Percentiles rank a stretch among this genome's conserved stretches.
phyloP scores from a whole-genome alignment of 2,329 filamentous ascomycete genomes.

The Fusarium haematococcum region DNA sequence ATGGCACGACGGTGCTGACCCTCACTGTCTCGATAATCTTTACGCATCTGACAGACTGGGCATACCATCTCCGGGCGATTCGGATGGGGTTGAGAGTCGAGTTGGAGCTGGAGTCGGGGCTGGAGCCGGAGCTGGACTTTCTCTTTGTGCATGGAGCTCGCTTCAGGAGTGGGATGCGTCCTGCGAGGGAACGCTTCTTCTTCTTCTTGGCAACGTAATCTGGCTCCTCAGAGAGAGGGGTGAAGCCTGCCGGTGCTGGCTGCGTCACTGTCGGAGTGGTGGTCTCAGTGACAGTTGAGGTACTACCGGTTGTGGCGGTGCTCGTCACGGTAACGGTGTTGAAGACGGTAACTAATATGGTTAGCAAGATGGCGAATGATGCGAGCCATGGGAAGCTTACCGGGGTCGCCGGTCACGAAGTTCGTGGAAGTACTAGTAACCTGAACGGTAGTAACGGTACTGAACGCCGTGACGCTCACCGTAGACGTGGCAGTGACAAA shows the following conservation, averaged over 20 bases:
- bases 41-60: background rate
- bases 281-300: background rate
- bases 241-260: background rate
- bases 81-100: background rate
- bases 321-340: background rate
- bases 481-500: background rate
- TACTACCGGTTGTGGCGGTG: background rate
- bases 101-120: background rate
- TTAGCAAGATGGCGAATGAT: background rate
- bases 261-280: background rate
- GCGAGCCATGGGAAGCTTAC: background rate
- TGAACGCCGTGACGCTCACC: background rate
- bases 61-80: background rate
- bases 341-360: background rate
- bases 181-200: background rate
- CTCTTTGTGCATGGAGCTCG: background rate
- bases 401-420: background rate
- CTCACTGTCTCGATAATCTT: background rate
- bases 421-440: background rate
- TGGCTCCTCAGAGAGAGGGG: background rate
- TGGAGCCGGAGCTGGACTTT: background rate
- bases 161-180: background rate
- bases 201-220: background rate
- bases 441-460: background rate
- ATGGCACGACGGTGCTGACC: background rate